Conservation (phyloP, 164 flowering plant species). For the Malania oleifera region DNA sequence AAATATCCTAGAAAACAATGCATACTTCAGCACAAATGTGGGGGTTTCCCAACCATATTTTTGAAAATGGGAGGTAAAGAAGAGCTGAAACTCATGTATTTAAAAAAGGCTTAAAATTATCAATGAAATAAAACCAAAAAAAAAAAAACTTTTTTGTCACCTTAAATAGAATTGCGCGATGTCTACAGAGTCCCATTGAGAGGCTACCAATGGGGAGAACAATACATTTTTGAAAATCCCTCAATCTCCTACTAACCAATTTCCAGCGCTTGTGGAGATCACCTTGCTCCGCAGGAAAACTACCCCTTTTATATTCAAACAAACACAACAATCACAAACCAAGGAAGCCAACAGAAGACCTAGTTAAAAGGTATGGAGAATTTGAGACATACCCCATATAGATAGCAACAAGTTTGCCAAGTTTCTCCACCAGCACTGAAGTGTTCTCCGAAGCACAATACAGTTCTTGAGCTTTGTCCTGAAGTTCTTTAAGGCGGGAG, state of each 20-base stretch:
- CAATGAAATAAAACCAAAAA: conserved; percentile 2
- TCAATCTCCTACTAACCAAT: conserved; percentile 54
- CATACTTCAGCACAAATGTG: too few relatives aligned
- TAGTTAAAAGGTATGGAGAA: neutral
- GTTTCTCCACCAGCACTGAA: conserved; percentile 61
- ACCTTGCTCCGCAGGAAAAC: conserved; percentile 72
- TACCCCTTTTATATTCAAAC: conserved; percentile 54
- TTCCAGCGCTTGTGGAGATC: conserved; percentile 74
- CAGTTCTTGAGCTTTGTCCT: conserved; percentile 71
- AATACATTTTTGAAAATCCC: conserved; percentile 55
- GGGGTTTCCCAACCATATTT: too few relatives aligned
- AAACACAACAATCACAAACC: conserved; percentile 12
- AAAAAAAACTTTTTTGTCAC: conserved; percentile 23
- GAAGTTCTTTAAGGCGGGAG: conserved; percentile 66
- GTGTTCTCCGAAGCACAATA: conserved; percentile 51
- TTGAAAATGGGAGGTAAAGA: neutral
- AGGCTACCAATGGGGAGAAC: conserved; percentile 83
- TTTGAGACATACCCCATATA: conserved; percentile 65
- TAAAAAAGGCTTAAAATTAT: too few relatives aligned
- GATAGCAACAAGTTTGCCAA: conserved; percentile 79
- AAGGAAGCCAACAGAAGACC: conserved; percentile 1
- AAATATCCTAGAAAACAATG: too few relatives aligned
- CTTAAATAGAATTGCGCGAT: conserved; percentile 93
- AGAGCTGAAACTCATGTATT: neutral
- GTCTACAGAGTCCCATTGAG: conserved; percentile 86